Conservation (phyloP, 371 early-diverging fungal genomes). For the Saksenaea oblongispora region DNA sequence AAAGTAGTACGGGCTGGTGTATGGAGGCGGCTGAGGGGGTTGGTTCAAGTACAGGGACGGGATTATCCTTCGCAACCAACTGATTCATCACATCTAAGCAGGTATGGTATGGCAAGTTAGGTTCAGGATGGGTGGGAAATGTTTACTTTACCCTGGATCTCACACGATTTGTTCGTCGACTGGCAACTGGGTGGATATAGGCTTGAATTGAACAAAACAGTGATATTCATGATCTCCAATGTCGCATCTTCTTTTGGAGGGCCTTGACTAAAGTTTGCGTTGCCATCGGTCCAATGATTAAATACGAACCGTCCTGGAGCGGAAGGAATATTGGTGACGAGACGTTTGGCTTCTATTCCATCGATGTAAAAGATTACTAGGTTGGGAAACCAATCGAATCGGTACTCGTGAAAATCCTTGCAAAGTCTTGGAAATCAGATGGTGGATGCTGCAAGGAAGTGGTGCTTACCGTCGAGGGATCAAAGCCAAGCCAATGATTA, state of each 20-base stretch:
- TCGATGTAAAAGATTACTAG: constrained; percentile 28
- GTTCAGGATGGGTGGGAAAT: neutral
- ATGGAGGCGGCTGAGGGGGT: neutral
- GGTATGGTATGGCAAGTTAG: neutral
- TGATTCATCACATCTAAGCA: neutral
- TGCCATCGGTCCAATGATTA: constrained; percentile 42
- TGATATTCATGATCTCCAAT: constrained; percentile 21
- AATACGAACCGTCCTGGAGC: constrained; percentile 26
- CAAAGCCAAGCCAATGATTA: constrained; percentile 21
- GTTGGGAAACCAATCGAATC: constrained; percentile 37
- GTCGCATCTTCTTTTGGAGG: constrained; percentile 23
- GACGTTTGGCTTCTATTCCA: constrained; percentile 16
- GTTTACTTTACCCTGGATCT: neutral
- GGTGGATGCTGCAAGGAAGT: neutral
- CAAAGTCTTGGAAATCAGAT: neutral
- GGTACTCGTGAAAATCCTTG: constrained; percentile 35
- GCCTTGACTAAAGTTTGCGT: constrained; percentile 33
- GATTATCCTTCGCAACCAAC: neutral
- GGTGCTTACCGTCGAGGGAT: constrained; percentile 17
- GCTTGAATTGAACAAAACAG: constrained; percentile 23
- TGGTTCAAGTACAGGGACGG: neutral
- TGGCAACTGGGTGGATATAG: constrained; percentile 1
- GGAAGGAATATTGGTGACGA: constrained; percentile 26
- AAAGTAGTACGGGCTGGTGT: neutral
- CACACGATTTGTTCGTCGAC: constrained; percentile 10